These are phyloP conservation scores for Monilinia aucupariae DNA, from an alignment of 2,329 filamentous ascomycete species.

Conservation along the genomic window DNA sequence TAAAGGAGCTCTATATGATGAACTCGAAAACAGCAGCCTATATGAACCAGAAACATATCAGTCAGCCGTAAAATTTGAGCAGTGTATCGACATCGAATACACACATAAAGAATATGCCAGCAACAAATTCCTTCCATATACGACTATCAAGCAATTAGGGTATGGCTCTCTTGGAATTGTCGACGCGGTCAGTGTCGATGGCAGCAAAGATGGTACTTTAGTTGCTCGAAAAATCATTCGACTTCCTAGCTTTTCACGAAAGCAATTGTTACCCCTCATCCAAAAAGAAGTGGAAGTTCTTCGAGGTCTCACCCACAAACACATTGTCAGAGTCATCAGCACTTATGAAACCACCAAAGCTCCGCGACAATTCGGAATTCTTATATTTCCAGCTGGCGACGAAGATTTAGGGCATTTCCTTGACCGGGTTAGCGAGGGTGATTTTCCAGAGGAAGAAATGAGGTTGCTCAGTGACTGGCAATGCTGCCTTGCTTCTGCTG, in stretches of 20 bases:
- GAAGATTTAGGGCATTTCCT: conserved; percentile 23
- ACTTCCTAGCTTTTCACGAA: conserved; percentile 19
- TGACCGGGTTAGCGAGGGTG: conserved; percentile 21
- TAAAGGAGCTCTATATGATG: too few species aligned
- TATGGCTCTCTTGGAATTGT: conserved; percentile 23
- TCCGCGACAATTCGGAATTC: conserved; percentile 22
- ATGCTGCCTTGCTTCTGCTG: conserved; percentile 22
- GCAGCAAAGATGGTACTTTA: not conserved
- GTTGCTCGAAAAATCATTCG: conserved; percentile 22
- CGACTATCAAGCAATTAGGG: conserved; percentile 19
- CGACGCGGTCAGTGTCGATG: conserved; percentile 18
- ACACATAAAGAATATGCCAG: conserved; percentile 18
- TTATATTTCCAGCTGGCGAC: conserved; percentile 21
- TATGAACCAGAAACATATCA: too few species aligned
- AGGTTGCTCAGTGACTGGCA: conserved; percentile 16
- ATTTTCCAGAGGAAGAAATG: conserved; percentile 19
- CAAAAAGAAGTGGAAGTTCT: conserved; percentile 21
- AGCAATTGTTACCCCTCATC: conserved; percentile 20
- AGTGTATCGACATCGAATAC: conserved; percentile 4
- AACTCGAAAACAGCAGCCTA: too few species aligned
- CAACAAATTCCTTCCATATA: conserved; percentile 16
- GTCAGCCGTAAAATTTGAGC: too few species aligned
- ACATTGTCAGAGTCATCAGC: conserved; percentile 21
- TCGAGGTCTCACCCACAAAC: conserved; percentile 17
- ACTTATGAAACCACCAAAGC: conserved; percentile 22